Conservation (phyloP, 345 rosid genomes). For the Lepidium sativum region DNA sequence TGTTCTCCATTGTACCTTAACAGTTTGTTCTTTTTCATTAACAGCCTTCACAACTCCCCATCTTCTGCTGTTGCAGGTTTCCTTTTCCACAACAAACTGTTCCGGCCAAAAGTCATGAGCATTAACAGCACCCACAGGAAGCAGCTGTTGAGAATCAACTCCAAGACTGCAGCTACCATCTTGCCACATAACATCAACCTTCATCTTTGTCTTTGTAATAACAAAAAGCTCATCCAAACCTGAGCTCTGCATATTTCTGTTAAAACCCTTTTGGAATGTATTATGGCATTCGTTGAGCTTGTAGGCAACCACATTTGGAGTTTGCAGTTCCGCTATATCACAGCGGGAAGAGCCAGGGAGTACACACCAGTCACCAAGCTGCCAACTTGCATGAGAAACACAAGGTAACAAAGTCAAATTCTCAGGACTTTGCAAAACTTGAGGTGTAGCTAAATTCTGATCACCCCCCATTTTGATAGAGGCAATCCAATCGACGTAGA, state of each 20-base stretch:
- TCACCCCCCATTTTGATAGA: conserved; percentile 36
- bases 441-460: conserved; percentile 38
- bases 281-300: conserved; percentile 10
- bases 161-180: conserved; percentile 51
- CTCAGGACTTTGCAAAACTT: conserved; percentile 44
- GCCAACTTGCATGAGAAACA: conserved; percentile 78
- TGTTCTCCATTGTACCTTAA: conserved; percentile 60
- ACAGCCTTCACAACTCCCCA: conserved; percentile 67
- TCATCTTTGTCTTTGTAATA: conserved; percentile 55
- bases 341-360: conserved; percentile 35
- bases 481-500: conserved; percentile 78
- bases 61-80: conserved; percentile 31
- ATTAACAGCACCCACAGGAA: conserved; percentile 51
- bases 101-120: conserved; percentile 89
- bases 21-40: conserved; percentile 76
- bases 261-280: conserved; percentile 30
- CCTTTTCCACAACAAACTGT: conserved; percentile 75
- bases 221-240: conserved; percentile 37
- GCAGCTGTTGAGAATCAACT: conserved; percentile 50
- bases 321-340: conserved; percentile 17
- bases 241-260: conserved; percentile 24
- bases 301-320: conserved; percentile 18
- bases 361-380: conserved; percentile 90
- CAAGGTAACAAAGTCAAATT: conserved; percentile 51
- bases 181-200: conserved; percentile 83